Evolutionary conservation across 495 filamentous ascomycete genomes (phyloP).

Genomic region (Neurospora sp.): DNA sequence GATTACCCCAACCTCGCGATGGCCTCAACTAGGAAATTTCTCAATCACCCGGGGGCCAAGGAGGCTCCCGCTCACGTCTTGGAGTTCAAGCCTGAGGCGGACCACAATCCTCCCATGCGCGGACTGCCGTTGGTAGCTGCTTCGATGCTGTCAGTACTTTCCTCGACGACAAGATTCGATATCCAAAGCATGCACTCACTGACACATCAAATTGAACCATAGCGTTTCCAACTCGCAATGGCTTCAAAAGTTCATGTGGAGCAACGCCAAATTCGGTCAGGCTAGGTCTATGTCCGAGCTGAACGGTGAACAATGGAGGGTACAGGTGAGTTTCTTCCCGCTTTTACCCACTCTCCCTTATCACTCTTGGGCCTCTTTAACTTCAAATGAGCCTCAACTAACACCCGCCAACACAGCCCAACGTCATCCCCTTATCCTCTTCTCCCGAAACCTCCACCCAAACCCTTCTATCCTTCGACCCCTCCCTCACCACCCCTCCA

Average conservation of each 20-base stretch:
- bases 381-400: background rate
- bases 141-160: slow-evolving; percentile 16
- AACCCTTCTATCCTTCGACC: slow-evolving; percentile 20
- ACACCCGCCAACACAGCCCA: slow-evolving; percentile 39
- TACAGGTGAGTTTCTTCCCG: slow-evolving; percentile 31
- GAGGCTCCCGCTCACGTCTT: slow-evolving; percentile 18
- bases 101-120: slow-evolving; percentile 22
- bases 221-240: slow-evolving; percentile 19
- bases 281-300: slow-evolving; percentile 51
- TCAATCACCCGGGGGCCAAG: slow-evolving; percentile 24
- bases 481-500: slow-evolving; percentile 23
- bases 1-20: background rate
- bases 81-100: slow-evolving; percentile 11
- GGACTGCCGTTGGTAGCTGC: slow-evolving; percentile 20
- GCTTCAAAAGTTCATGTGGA: slow-evolving; percentile 41
- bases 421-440: slow-evolving; percentile 55
- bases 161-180: background rate
- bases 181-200: background rate
- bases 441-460: slow-evolving; percentile 5
- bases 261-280: slow-evolving; percentile 60
- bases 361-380: background rate
- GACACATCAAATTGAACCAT: background rate
- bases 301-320: slow-evolving; percentile 47
- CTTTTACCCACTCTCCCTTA: background rate
- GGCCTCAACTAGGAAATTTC: slow-evolving; percentile 12